Evolutionary conservation across 2,329 filamentous ascomycete species (phyloP), one percentile per base, ranked within the genome.

Genomic region (Penicillium hordei): DNA sequence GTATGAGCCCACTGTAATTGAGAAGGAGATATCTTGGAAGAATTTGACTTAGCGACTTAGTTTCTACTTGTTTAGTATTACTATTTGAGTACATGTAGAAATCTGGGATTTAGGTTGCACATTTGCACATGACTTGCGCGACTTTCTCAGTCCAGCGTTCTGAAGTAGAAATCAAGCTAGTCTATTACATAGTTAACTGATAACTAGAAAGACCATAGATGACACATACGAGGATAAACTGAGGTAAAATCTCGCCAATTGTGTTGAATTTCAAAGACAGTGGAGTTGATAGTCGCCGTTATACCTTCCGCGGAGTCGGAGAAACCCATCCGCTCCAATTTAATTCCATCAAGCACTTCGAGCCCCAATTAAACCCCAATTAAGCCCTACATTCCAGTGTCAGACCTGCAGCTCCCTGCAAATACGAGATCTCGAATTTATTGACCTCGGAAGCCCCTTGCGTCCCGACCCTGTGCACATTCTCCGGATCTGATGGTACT

Each of bases 401-500:
- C 52, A 55, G 48, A 50, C 52, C 27, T 50, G 36, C 52, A 52
- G 29, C 29, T 52, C 44, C 42, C 48, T 56, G 15, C 12, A 42
- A 49, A 39, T 39, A 29, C 19, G 13, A 45, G 23, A 55, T 45
- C 50, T 61, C 39, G 31, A 56, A 52, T 55, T 57, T 40, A 51
- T 39, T 33, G 43, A 48, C 34, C 33, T 38, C 36, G 15, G 12
- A 25, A 48, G 19, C 55, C 67, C 70, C 69, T 72, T 71, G 67
- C 70, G 52, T 66, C 59, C 51, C 58, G 58, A 59, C 58, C 64
- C 60, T 62, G 61, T 58, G 58, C 59, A 60, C 65, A 67, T 66
- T 66, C 64, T 65, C 60, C 61, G 65, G 63, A 67, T 67, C 65
- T 64, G 51, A 73, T 74, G 71, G 71, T 74, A 72, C 54, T 64